These are phyloP conservation scores for Magnolia changhungtana DNA, from an alignment of 164 flowering plant species.

Conservation along the genomic window DNA sequence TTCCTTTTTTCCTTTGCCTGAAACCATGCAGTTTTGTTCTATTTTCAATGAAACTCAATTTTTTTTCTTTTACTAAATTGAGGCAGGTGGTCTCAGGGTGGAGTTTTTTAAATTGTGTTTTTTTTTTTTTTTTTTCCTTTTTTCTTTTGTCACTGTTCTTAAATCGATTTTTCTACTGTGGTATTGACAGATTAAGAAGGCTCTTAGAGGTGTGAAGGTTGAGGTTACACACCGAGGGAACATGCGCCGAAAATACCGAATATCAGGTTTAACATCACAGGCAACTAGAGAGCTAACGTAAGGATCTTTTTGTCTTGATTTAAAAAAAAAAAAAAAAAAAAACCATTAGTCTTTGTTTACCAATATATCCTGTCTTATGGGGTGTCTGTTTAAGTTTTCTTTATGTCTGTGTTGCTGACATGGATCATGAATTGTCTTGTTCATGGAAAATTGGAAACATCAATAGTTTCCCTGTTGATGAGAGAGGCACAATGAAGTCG, in stretches of 20 bases:
- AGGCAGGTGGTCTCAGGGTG: neutral
- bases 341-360: neutral
- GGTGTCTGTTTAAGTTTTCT: neutral
- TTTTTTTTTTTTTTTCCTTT: neutral
- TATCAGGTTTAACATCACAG: slow-evolving; percentile 74
- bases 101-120: neutral
- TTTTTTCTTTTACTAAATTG: neutral
- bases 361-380: neutral
- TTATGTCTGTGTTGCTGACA: neutral
- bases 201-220: slow-evolving; percentile 75
- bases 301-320: slow-evolving; percentile 11
- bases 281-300: slow-evolving; percentile 81
- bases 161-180: neutral
- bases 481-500: slow-evolving; percentile 72
- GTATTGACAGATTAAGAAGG: slow-evolving; percentile 61
- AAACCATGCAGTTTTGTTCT: neutral
- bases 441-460: neutral
- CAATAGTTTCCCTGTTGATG: slow-evolving; percentile 77
- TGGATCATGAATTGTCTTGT: neutral
- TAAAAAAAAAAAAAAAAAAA: too few relatives aligned
- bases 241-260: slow-evolving; percentile 78
- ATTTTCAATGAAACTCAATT: neutral
- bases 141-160: neutral
- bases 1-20: neutral
- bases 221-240: slow-evolving; percentile 81